phyloP scores from a whole-genome alignment of 352 stramenopile genomes.

The Pythium vanterpoolii region DNA sequence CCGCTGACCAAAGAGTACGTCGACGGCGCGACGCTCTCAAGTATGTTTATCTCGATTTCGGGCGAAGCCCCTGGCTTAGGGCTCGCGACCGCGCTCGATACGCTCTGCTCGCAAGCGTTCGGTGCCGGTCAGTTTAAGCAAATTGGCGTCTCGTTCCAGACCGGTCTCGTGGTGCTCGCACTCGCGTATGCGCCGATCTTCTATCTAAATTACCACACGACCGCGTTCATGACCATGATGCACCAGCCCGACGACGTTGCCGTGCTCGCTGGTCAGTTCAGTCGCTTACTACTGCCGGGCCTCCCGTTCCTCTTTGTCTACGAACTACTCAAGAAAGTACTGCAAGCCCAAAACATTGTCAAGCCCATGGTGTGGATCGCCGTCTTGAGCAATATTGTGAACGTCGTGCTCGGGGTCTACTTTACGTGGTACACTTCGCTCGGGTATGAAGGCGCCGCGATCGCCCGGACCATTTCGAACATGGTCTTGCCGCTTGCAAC shows the following conservation, averaged over 20 bases:
- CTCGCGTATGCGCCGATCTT: constrained; percentile 55
- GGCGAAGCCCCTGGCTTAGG: constrained; percentile 73
- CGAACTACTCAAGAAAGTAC: constrained; percentile 83
- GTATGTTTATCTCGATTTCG: constrained; percentile 81
- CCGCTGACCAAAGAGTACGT: constrained; percentile 71
- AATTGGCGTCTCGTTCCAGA: constrained; percentile 87
- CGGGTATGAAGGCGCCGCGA: constrained; percentile 75
- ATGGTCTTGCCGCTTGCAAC: constrained; percentile 54
- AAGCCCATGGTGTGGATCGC: constrained; percentile 83
- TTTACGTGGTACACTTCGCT: constrained; percentile 77
- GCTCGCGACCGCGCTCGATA: constrained; percentile 87
- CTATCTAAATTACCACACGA: constrained; percentile 73
- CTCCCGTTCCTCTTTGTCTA: constrained; percentile 84
- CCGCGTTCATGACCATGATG: constrained; percentile 55
- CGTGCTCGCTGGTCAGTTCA: constrained; percentile 68
- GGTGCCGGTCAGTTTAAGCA: constrained; percentile 63
- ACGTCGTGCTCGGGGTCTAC: constrained; percentile 72
- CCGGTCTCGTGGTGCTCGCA: constrained; percentile 66
- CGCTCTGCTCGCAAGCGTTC: constrained; percentile 81
- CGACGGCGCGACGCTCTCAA: constrained; percentile 61
- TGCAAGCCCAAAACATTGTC: constrained; percentile 84
- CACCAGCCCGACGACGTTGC: constrained; percentile 66
- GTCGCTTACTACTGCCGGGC: constrained; percentile 56
- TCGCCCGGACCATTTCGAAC: constrained; percentile 64
- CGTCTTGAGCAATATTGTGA: constrained; percentile 72